phyloP scores from a whole-genome alignment of 2,329 filamentous ascomycete species.

The Fusarium temperatum region DNA sequence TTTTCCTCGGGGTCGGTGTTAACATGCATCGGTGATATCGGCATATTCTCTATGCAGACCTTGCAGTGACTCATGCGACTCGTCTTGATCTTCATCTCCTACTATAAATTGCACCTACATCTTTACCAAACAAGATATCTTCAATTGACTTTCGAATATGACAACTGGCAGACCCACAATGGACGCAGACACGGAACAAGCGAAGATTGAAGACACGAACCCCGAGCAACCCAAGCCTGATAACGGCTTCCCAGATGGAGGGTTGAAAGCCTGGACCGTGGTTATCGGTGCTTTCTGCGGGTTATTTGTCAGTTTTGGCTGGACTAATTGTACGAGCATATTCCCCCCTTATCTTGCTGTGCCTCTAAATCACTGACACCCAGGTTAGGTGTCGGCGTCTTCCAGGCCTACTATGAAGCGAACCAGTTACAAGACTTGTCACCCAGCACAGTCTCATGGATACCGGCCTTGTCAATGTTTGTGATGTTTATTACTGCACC shows the following conservation, averaged over 20 bases:
- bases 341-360: too few species aligned
- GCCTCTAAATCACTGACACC: background rate
- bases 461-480: background rate
- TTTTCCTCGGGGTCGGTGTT: too few species aligned
- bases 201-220: too few species aligned
- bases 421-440: background rate
- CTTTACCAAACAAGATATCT: too few species aligned
- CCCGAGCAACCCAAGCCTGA: background rate
- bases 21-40: too few species aligned
- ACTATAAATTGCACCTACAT: background rate
- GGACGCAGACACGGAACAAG: background rate
- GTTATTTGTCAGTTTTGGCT: background rate
- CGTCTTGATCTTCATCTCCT: background rate
- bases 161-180: background rate
- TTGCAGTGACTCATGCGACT: too few species aligned
- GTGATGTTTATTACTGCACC: background rate
- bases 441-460: background rate
- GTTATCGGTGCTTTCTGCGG: fast-evolving
- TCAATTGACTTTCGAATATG: too few species aligned
- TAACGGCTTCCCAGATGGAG: background rate
- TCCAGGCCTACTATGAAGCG: background rate
- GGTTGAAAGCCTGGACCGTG: background rate
- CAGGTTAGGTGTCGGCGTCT: background rate
- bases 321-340: background rate
- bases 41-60: too few species aligned